Percentiles rank a stretch among this genome's conserved stretches.
Evolutionary conservation across 2,329 filamentous ascomycete species (phyloP).

Genomic region (Fusarium sp.): DNA sequence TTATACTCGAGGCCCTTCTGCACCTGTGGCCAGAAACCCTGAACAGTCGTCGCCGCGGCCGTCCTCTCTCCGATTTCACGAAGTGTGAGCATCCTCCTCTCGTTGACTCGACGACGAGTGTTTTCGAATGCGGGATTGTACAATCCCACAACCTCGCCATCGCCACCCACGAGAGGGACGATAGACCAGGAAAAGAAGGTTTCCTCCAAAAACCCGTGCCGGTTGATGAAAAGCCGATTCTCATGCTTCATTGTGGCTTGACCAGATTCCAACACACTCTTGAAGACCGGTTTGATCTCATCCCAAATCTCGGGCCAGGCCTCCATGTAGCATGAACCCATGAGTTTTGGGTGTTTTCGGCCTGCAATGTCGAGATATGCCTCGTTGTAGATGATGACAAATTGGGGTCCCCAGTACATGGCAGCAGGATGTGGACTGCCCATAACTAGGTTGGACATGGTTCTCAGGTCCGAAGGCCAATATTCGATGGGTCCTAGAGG

Average conservation of each 20-base stretch:
- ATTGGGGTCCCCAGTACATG: conserved; percentile 83
- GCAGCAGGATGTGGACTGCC: conserved; percentile 79
- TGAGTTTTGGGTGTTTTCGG: conserved; percentile 79
- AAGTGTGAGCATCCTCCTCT: conserved; percentile 82
- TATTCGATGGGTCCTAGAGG: conserved; percentile 79
- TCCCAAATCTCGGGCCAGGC: conserved; percentile 83
- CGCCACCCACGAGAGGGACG: conserved; percentile 79
- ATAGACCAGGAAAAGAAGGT: conserved; percentile 87
- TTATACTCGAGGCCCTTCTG: conserved; percentile 78
- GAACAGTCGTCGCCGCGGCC: conserved; percentile 77
- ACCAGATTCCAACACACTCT: conserved; percentile 74
- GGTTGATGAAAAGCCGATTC: conserved; percentile 78
- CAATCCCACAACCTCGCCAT: conserved; percentile 79
- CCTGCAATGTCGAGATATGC: conserved; percentile 79
- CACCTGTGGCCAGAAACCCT: conserved; percentile 79
- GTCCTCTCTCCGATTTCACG: conserved; percentile 83
- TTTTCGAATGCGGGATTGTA: conserved; percentile 88
- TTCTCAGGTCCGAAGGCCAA: conserved; percentile 78
- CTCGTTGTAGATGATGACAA: conserved; percentile 78
- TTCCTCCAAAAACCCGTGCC: conserved; percentile 79
- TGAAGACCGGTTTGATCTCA: conserved; percentile 75
- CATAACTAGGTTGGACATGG: conserved; percentile 87
- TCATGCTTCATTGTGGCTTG: conserved; percentile 89
- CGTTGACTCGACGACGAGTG: conserved; percentile 81
- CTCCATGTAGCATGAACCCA: conserved; percentile 77